Evolutionary conservation across 108 stramenopile species (phyloP).

Genomic region (Bacterosira constricta): DNA sequence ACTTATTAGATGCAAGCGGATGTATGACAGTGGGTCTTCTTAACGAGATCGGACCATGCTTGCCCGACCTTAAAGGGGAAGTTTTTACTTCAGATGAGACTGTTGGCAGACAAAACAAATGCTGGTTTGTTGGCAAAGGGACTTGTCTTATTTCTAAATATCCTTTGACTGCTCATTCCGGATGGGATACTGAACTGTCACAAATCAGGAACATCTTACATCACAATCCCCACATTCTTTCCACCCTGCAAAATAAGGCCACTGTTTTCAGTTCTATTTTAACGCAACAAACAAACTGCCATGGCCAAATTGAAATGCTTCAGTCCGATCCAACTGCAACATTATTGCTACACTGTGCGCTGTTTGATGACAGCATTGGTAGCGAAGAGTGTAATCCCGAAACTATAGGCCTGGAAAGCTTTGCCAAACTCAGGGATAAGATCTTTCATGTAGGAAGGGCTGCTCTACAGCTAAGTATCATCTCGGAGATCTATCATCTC

Average conservation of each 20-base stretch:
- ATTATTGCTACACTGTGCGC: constrained; percentile 31
- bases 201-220: neutral
- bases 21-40: constrained; percentile 33
- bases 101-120: neutral
- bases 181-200: constrained; percentile 24
- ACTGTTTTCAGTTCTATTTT: constrained; percentile 8
- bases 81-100: neutral
- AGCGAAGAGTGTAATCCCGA: constrained; percentile 3
- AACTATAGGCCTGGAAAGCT: constrained; percentile 3
- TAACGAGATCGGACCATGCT: constrained; percentile 39
- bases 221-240: neutral
- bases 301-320: constrained; percentile 1
- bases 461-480: constrained; percentile 37
- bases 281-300: neutral
- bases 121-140: constrained; percentile 23
- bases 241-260: constrained; percentile 1
- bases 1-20: constrained; percentile 24
- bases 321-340: constrained; percentile 2
- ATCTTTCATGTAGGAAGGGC: constrained; percentile 52
- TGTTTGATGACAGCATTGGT: constrained; percentile 56
- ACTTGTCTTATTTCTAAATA: constrained; percentile 39
- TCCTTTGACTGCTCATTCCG: constrained; percentile 25
- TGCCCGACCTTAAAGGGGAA: constrained; percentile 9
- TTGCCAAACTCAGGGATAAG: constrained; percentile 48
- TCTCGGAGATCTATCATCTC: constrained; percentile 40